Base-by-base conservation (phyloP, 2,329 filamentous ascomycete species). In the Fonsecaea monophora region DNA sequence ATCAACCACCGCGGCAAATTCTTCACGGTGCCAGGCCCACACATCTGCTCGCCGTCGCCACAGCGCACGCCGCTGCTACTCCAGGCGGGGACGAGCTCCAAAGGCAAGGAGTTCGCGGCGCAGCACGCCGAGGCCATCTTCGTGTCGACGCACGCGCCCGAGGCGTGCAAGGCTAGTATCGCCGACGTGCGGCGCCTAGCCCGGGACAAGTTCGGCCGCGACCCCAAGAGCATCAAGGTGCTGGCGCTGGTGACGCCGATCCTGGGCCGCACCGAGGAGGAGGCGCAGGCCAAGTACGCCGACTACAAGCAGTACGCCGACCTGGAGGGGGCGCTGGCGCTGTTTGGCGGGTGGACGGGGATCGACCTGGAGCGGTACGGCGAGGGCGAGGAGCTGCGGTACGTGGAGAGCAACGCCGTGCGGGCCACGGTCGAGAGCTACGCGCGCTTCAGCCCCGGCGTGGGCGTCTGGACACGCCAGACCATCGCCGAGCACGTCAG, bases 1-100 rank as follows among this genome's bases (percentile, higher is more conserved):
- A 91, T 92, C 75, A 83, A 90, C 75, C 89, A 92, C 75, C 73
- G 82, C 7, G 87, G 87, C 0, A 84, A 86, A 60, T 75, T 77
- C 66, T 84, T 83, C 72, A 75, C 74, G 40, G 77, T 84, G 2
- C 77, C 77, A 56, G 79, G 81, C 7, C 77, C 78, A 0, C 81
- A 82, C 60, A 81, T 83, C 35, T 82, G 85, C 48, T 81, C 86
- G 55, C 85, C 85, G 0, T 86, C 84, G 0, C 84, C 84, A 2
- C 85, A 87, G 70, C 77, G 85, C 0, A 87, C 85, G 0, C 85
- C 85, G 0, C 83, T 86, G 62, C 76, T 87, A 0, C 84, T 87
- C 71, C 86, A 88, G 68, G 86, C 86, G 0, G 87, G 87, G 0
- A 87, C 85, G 0, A 88, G 85, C 0, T 71, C 82, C n/a, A 86